A percentile compares a stretch with the other conserved stretches of the same genome.
phyloP scores from a whole-genome alignment of 192 early-diverging fungal species.

The Paraglomus brasilianum region DNA sequence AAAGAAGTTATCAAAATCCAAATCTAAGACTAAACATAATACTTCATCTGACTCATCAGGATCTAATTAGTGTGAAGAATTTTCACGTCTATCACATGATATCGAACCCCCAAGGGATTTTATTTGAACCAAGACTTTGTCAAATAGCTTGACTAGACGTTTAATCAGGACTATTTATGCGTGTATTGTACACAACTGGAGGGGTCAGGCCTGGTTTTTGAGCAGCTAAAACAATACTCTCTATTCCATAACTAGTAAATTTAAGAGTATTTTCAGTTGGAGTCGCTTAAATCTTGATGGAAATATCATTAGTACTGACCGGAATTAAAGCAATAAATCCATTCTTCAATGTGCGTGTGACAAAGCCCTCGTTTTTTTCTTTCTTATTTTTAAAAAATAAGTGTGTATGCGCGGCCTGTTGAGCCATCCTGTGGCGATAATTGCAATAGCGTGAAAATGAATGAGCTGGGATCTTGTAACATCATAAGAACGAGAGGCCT shows the following conservation, averaged over 20 bases:
- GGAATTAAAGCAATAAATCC: conserved; percentile 93
- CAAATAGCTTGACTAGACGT: conserved; percentile 66
- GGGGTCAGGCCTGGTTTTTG: conserved; percentile 22
- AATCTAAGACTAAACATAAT: too few relatives aligned
- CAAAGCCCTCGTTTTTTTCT: conserved; percentile 82
- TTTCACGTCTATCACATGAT: too few relatives aligned
- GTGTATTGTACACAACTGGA: conserved; percentile 43
- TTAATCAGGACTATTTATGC: conserved; percentile 41
- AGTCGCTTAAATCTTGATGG: background rate
- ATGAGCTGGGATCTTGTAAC: conserved; percentile 41
- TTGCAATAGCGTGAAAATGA: conserved; percentile 45
- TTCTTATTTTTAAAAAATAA: conserved; percentile 95
- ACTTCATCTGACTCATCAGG: too few relatives aligned
- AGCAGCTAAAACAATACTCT: conserved; percentile 76
- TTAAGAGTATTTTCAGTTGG: background rate
- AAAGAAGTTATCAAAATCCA: too few relatives aligned
- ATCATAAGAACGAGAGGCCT: conserved; percentile 22
- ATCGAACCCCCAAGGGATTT: too few relatives aligned
- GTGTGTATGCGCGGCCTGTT: conserved; percentile 92
- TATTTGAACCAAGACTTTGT: conserved; percentile 76
- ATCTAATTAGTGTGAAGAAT: too few relatives aligned
- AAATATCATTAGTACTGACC: conserved; percentile 36
- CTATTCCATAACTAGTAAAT: conserved; percentile 70
- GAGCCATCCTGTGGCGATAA: conserved; percentile 93
- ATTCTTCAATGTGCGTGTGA: conserved; percentile 91